Base-by-base conservation (phyloP, 495 filamentous ascomycete species). In the Podospora comata region DNA sequence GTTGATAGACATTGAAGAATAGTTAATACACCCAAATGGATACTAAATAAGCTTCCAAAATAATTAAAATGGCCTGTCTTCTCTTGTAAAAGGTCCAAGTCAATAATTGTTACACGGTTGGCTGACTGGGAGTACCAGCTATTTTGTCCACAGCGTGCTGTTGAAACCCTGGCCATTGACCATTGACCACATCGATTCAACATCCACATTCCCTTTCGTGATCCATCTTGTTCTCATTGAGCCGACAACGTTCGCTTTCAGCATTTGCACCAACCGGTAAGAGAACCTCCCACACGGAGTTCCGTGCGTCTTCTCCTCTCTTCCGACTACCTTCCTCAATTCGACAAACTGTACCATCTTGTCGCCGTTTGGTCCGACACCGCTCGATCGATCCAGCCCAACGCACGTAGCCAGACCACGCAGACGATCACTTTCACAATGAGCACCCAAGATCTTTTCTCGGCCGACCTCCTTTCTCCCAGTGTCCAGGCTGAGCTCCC, bases 381-480 rank as follows among this genome's bases (percentile, higher is more conserved):
- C 20, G 48, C n/a, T 59, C 63, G 48, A 23, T 18, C 65, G 16
- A 64, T 39, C 48, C 48, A 19, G 62, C n/a, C 4, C 16, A 1
- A 27, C 19, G 7, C 62, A 53, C 48, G 39, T 48, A 48, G 39
- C 39, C 39, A 48, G 39, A 48, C 5, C 39, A 62, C 56, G 62
- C 59, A 27, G 58, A 13, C 5, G 44, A 23, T 1, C 20, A 3
- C 28, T 18, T 13, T 65, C 68, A 69, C 75, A 69, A 83, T 81
- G 78, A 74, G 79, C 60, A 77, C 87, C 48, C 77, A 80, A 55
- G 87, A 86, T 16, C 90, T 97, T 77, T 97, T 97, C 85, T 83
- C 87, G 26, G 72, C 88, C 67, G 79, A 87, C 67, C 88, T 98
- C 62, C 90, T 98, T 78, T 92, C 93, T 16, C 87, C 92, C 23